Conservation (phyloP, 352 stramenopile genomes). For the Albugo laibachii region DNA sequence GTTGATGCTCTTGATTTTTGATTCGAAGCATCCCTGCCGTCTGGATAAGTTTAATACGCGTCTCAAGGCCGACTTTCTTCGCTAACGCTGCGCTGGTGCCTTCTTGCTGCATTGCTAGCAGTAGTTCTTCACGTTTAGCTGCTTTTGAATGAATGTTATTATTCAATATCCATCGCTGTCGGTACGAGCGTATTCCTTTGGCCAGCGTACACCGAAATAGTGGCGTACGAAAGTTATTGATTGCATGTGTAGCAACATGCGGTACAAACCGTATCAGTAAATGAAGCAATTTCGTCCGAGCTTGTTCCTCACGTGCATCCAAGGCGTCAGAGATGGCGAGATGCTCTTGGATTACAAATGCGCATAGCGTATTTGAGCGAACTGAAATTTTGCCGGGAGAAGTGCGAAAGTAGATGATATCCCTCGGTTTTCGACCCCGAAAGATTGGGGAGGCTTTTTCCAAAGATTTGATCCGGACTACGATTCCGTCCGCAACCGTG, state of each 20-base stretch:
- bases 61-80: not conserved
- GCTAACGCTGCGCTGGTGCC: not conserved
- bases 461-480: not conserved
- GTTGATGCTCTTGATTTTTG: slow-evolving; percentile 2
- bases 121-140: slow-evolving; percentile 23
- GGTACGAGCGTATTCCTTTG: slow-evolving; percentile 23
- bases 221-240: slow-evolving; percentile 48
- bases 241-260: slow-evolving; percentile 28
- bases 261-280: slow-evolving; percentile 52
- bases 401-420: slow-evolving; percentile 49
- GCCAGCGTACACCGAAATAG: slow-evolving; percentile 46
- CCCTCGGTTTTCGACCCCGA: slow-evolving; percentile 25
- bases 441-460: slow-evolving; percentile 19
- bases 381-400: slow-evolving; percentile 36
- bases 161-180: slow-evolving; percentile 40
- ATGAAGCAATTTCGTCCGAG: slow-evolving; percentile 48
- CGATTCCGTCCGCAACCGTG: not conserved
- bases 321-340: slow-evolving; percentile 23
- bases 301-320: slow-evolving; percentile 25
- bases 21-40: slow-evolving; percentile 6
- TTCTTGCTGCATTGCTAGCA: slow-evolving; percentile 20
- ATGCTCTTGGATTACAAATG: slow-evolving; percentile 41
- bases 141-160: slow-evolving; percentile 19
- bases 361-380: slow-evolving; percentile 30
- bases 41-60: not conserved